phyloP scores from a whole-genome alignment of 345 rosid genomes.

The Eucalyptus regnans region DNA sequence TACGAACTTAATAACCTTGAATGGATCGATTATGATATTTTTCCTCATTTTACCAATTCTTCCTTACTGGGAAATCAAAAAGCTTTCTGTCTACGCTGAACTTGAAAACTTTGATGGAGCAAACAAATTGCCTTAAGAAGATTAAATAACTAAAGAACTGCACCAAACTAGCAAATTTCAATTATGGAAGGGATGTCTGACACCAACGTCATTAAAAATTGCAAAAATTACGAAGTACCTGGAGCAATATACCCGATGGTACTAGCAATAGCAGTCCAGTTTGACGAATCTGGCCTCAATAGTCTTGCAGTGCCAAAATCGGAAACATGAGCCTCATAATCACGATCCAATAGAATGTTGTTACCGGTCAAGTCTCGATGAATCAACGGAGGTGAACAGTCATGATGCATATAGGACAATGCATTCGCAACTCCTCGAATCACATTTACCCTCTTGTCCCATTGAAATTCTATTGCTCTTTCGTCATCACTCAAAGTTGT shows the following conservation, averaged over 20 bases:
- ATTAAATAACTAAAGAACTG: too few relatives aligned
- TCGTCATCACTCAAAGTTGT: too few relatives aligned
- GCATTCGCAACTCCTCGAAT: neutral
- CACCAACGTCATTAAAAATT: too few relatives aligned
- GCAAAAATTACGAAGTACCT: too few relatives aligned
- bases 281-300: neutral
- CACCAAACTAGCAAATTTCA: neutral
- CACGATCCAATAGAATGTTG: neutral
- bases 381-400: neutral
- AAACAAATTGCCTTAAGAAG: neutral
- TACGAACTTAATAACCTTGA: too few relatives aligned
- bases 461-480: neutral
- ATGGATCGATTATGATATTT: neutral
- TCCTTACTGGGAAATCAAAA: too few relatives aligned
- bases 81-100: neutral
- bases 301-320: neutral
- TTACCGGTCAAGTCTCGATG: neutral
- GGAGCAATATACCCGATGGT: neutral
- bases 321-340: neutral
- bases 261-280: rapidly evolving
- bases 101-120: neutral
- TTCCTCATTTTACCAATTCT: neutral
- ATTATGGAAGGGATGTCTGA: too few relatives aligned
- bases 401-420: neutral
- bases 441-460: too few relatives aligned